Conservation (phyloP, 1,139 yeast genomes). For the Debaryomyces robertsiae region DNA sequence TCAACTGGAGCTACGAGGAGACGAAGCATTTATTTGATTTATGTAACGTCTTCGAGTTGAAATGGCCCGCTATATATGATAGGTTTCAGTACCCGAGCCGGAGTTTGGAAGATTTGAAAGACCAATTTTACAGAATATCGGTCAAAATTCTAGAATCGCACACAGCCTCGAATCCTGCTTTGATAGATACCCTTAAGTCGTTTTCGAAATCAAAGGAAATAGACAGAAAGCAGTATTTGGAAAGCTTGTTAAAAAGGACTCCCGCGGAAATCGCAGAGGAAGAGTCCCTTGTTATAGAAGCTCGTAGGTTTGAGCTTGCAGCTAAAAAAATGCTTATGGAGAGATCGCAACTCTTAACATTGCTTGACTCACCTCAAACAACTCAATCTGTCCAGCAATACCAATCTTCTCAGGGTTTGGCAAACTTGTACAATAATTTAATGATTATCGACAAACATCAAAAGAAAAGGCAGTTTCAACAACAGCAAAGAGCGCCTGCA, state of each 20-base stretch:
- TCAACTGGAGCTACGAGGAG: conserved; percentile 76
- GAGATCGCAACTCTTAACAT: conserved; percentile 73
- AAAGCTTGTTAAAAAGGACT: conserved; percentile 73
- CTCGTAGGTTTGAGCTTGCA: conserved; percentile 88
- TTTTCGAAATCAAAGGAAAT: conserved; percentile 70
- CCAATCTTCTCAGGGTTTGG: conserved; percentile 84
- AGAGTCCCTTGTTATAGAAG: conserved; percentile 89
- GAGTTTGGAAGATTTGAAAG: conserved; percentile 76
- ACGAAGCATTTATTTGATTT: conserved; percentile 74
- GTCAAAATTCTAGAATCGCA: conserved; percentile 48
- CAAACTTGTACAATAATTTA: conserved; percentile 80
- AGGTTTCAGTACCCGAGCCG: conserved; percentile 55
- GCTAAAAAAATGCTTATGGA: conserved; percentile 88
- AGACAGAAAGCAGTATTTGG: conserved; percentile 79
- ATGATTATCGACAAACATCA: conserved; percentile 74
- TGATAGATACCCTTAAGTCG: conserved; percentile 52
- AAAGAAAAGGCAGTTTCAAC: conserved; percentile 42
- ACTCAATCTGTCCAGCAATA: conserved; percentile 77
- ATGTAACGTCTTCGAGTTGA: conserved; percentile 72
- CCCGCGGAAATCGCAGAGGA: conserved; percentile 99
- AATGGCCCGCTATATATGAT: conserved; percentile 86
- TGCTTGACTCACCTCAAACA: conserved; percentile 87
- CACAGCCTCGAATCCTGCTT: conserved; percentile 45
- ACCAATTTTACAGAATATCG: conserved; percentile 64
- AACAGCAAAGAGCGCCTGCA: conserved; percentile 46